Conservation (phyloP, 768 basidiomycete genomes). For the Leccinum fibrillosum region DNA sequence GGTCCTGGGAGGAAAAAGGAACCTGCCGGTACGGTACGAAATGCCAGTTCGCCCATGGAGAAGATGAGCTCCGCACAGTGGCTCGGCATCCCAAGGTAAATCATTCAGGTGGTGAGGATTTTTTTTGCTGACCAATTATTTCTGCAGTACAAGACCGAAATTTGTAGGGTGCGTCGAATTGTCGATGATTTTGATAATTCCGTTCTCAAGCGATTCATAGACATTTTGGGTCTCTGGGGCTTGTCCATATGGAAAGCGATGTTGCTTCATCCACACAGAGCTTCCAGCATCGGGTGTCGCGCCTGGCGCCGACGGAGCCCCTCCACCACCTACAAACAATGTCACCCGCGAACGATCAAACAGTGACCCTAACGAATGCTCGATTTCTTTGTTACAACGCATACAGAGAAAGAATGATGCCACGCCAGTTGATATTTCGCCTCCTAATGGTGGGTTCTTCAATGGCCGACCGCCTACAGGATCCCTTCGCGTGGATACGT, state of each 20-base stretch:
- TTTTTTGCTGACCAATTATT: conserved; percentile 15
- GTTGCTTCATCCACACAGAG: conserved; percentile 93
- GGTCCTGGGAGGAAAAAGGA: conserved; percentile 93
- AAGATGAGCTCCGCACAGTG: conserved; percentile 83
- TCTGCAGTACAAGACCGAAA: conserved; percentile 85
- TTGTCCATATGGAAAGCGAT: conserved; percentile 88
- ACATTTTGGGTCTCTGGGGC: conserved; percentile 95
- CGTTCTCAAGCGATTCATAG: conserved; percentile 34
- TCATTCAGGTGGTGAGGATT: not conserved
- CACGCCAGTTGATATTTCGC: conserved; percentile 56
- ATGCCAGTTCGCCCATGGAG: conserved; percentile 93
- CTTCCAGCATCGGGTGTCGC: conserved; percentile 62
- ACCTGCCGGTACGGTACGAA: conserved; percentile 81
- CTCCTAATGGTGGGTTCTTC: conserved; percentile 43
- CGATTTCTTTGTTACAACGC: conserved; percentile 71
- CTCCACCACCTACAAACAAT: conserved; percentile 49
- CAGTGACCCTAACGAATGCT: conserved; percentile 75
- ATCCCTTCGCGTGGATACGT: conserved; percentile 72
- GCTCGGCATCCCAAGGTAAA: conserved; percentile 84
- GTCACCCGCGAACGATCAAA: conserved; percentile 68
- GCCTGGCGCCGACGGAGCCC: conserved; percentile 49
- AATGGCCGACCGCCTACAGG: conserved; percentile 65
- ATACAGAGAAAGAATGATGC: conserved; percentile 65
- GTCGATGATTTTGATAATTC: not conserved
- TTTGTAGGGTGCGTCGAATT: conserved; percentile 66